phyloP scores from a whole-genome alignment of 2,329 filamentous ascomycete species.

The Trichothecium sympodiale region DNA sequence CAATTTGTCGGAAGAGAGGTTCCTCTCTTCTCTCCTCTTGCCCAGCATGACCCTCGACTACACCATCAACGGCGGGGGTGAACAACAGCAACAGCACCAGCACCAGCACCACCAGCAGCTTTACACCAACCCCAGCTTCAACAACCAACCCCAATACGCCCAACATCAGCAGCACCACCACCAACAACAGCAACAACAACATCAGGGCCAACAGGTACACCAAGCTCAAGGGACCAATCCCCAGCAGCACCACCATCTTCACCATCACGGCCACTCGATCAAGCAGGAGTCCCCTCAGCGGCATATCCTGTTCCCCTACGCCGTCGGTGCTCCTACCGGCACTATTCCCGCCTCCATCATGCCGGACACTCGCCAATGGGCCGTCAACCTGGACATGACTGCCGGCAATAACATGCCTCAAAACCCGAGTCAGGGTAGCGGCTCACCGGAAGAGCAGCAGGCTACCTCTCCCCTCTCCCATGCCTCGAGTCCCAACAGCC shows the following conservation, averaged over 20 bases:
- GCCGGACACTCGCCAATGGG: slow-evolving; percentile 7
- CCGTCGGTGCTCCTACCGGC: slow-evolving; percentile 1
- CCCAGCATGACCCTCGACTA: slow-evolving; percentile 48
- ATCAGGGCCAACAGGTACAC: not conserved
- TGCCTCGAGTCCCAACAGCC: slow-evolving; percentile 40
- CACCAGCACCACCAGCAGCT: slow-evolving; percentile 12
- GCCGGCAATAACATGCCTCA: slow-evolving; percentile 11
- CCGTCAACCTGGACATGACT: slow-evolving; percentile 4
- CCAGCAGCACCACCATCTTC: not conserved
- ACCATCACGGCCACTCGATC: not conserved
- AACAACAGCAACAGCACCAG: slow-evolving; percentile 32
- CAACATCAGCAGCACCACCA: slow-evolving; percentile 7
- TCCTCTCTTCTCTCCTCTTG: slow-evolving; percentile 20
- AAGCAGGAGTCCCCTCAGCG: slow-evolving; percentile 1
- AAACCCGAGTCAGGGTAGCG: slow-evolving; percentile 32
- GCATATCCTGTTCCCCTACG: not conserved
- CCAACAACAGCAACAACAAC: not conserved
- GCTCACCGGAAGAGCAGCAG: slow-evolving; percentile 38
- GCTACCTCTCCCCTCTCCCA: slow-evolving; percentile 37
- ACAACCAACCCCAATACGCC: slow-evolving; percentile 4
- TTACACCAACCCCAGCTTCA: slow-evolving; percentile 2
- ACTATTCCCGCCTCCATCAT: slow-evolving; percentile 6
- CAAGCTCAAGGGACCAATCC: not conserved
- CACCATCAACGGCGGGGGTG: slow-evolving; percentile 41
- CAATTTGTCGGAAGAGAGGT: slow-evolving; percentile 12